Evolutionary conservation across 306 rosid species (phyloP), one percentile per base, ranked within the genome.

Genomic region (Potentilla sterilis): DNA sequence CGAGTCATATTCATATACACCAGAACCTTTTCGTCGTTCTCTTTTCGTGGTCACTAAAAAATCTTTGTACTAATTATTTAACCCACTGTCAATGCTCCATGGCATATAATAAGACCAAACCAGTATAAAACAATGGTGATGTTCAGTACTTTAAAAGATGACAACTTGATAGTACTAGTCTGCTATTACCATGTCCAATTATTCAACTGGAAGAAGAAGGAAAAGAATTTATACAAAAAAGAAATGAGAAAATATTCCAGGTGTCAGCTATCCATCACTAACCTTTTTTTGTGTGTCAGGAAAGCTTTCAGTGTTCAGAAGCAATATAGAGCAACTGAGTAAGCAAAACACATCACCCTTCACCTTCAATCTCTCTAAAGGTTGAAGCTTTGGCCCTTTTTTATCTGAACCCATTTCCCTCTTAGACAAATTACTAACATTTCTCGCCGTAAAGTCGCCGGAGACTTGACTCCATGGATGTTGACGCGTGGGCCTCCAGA

Each of bases 401-500:
- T 58, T 14, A 59, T 43, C 51, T 72, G 14, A 72, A 43, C 81
- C 75, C 78, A 78, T 59, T 81, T 74, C 38, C 66, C 38, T 3
- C 1, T 47, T 4, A 0, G 14, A 28, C 28, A 42, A n/a, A 18
- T 43, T 71, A 54, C 67, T 7, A 21, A 15, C 59, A 37, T 40
- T 84, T 63, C 18, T 78, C 18, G 42, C 73, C 70, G 64, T 47
- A 70, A 83, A 71, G 35, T 54, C 7, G 51, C 78, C 40, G 75
- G 75, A 37, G 68, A 81, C 66, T 72, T 78, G 59, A 64, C 35
- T 48, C 78, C 80, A 90, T 94, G 96, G 97, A 90, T 81, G 80
- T 89, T 72, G 94, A 90, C 80, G 82, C 83, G 83, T 89, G 90
- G 87, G 75, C 92, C 78, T 83, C 84, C 13, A 83, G 87, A 79